Base-by-base conservation (phyloP, 1,284 basidiomycete genomes). In the Puccinia coronata region DNA sequence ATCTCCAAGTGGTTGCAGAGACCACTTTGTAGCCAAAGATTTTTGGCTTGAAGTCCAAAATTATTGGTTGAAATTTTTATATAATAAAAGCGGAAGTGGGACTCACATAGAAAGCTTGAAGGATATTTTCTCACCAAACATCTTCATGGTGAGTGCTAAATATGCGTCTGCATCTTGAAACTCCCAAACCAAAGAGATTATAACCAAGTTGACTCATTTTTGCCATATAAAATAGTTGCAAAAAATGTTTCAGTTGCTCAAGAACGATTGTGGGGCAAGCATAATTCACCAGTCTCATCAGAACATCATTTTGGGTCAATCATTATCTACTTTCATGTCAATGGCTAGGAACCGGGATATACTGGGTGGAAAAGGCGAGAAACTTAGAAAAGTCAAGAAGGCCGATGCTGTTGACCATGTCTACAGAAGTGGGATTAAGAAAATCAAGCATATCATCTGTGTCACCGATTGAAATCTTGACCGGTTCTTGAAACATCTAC, bases 341-440 rank as follows among this genome's bases (percentile, higher is more conserved):
- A 43, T 43, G 43, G 43, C 43, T 16, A 43, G 16, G 8, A 43
- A 43, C 43, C 6, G 43, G 6, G 16, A 8, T 43, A 43, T 8
- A 43, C n/a, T n/a, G n/a, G n/a, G n/a, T n/a, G n/a, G n/a, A n/a
- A n/a, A n/a, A n/a, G n/a, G n/a, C n/a, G n/a, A n/a, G n/a, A n/a
- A n/a, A n/a, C n/a, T n/a, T n/a, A n/a, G n/a, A n/a, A n/a, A n/a
- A n/a, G n/a, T n/a, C n/a, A n/a, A n/a, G n/a, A n/a, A n/a, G n/a
- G n/a, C n/a, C n/a, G n/a, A n/a, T n/a, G n/a, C n/a, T n/a, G 1
- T 67, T 39, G 4, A 34, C 16, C 11, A 2, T n/a, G n/a, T n/a
- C n/a, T n/a, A n/a, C n/a, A n/a, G n/a, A n/a, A n/a, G n/a, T 43
- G 65, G 65, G 2, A 67, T 67, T 43, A 43, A 43, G 34, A 65